Evolutionary conservation across 305 asterid genomes (phyloP).

Genomic region (Rubia peregrina): DNA sequence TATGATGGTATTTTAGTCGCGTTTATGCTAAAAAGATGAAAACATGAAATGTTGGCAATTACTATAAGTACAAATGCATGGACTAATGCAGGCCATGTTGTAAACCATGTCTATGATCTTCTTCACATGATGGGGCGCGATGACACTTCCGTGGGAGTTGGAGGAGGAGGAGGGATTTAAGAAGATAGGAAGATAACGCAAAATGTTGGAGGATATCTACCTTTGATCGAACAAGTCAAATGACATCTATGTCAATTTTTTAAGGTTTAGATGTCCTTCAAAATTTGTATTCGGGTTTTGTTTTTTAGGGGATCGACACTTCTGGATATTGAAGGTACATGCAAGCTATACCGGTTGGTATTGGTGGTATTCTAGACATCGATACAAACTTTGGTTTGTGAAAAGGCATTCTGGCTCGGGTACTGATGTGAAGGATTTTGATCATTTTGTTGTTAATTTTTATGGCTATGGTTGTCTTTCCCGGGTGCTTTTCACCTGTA

Average conservation of each 20-base stretch:
- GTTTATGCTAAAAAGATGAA: not conserved
- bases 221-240: conserved; percentile 72
- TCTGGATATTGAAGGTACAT: conserved; percentile 82
- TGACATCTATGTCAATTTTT: not conserved
- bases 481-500: too few relatives aligned
- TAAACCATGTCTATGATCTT: conserved; percentile 69
- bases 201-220: conserved; percentile 82
- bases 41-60: conserved; percentile 48
- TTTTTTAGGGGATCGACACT: conserved; percentile 51
- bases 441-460: not conserved
- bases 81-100: conserved; percentile 77
- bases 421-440: conserved; percentile 12
- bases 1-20: not conserved
- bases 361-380: conserved; percentile 56
- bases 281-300: not conserved
- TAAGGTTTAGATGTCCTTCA: not conserved
- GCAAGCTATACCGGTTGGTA: conserved; percentile 75
- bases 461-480: too few relatives aligned
- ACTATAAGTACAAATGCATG: conserved; percentile 70
- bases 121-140: conserved; percentile 95
- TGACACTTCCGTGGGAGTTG: conserved; percentile 76
- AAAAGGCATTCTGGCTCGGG: conserved; percentile 79
- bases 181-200: conserved; percentile 60
- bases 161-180: conserved; percentile 85
- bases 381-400: conserved; percentile 65